Conservation (phyloP, 805 yeast genomes). For the Cyberlindnera subsufficiens region DNA sequence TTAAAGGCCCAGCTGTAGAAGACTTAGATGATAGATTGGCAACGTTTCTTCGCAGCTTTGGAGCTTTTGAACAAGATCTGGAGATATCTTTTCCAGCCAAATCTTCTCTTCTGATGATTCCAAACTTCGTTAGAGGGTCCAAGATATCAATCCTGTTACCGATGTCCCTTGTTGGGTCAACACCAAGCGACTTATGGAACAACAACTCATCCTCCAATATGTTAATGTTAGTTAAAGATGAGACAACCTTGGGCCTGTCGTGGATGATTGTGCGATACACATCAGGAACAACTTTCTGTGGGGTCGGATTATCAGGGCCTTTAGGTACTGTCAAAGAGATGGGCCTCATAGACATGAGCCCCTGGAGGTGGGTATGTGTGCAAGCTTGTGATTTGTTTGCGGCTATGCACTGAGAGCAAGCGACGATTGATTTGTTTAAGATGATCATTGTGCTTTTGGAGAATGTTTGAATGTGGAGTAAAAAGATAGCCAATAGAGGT, state of each 20-base stretch:
- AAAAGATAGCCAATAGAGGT: too few species aligned
- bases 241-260: background rate
- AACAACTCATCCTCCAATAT: background rate
- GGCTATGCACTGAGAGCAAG: background rate
- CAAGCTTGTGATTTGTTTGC: background rate
- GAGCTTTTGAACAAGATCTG: too few species aligned
- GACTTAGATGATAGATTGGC: too few species aligned
- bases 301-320: background rate
- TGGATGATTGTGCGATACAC: background rate
- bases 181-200: background rate
- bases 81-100: background rate
- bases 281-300: background rate
- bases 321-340: background rate
- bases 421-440: background rate
- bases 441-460: slow-evolving; percentile 1
- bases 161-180: background rate
- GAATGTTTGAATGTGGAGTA: background rate
- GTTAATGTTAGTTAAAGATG: background rate
- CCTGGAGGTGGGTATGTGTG: background rate
- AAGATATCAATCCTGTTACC: background rate
- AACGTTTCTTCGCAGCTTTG: too few species aligned
- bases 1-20: too few species aligned
- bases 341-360: background rate
- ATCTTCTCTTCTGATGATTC: background rate
- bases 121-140: background rate